A percentile compares a stretch with the other conserved stretches of the same genome.
Evolutionary conservation across 2,329 filamentous ascomycete genomes (phyloP).

Genomic region (Pleomassaria siparia): DNA sequence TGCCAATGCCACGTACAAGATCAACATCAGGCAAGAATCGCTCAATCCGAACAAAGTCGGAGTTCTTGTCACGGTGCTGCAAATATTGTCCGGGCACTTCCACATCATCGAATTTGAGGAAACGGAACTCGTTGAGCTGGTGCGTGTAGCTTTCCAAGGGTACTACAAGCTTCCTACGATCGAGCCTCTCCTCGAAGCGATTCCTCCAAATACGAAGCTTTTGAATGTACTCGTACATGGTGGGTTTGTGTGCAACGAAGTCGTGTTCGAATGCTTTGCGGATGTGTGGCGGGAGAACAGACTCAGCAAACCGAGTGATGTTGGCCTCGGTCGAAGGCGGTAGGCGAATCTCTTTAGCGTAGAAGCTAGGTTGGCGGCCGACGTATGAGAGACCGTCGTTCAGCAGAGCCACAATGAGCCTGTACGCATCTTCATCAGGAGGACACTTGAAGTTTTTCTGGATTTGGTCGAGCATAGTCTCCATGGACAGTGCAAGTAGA

Average conservation of each 20-base stretch:
- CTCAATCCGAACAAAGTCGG: slow-evolving; percentile 96
- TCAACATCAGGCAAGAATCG: slow-evolving; percentile 95
- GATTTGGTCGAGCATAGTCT: slow-evolving; percentile 99
- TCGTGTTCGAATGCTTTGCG: slow-evolving; percentile 96
- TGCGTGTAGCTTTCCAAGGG: slow-evolving; percentile 85
- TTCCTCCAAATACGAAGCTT: slow-evolving; percentile 95
- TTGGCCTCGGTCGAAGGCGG: slow-evolving; percentile 90
- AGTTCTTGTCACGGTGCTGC: slow-evolving; percentile 97
- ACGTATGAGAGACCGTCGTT: slow-evolving; percentile 96
- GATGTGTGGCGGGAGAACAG: slow-evolving; percentile 90
- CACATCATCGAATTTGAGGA: slow-evolving; percentile 97
- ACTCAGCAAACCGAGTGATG: slow-evolving; percentile 94
- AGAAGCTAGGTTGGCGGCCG: slow-evolving; percentile 80
- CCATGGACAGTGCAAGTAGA: slow-evolving; percentile 93
- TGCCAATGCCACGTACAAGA: slow-evolving; percentile 83
- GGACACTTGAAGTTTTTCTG: slow-evolving; percentile 99
- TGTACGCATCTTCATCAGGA: slow-evolving; percentile 95
- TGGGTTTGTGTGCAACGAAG: slow-evolving; percentile 92
- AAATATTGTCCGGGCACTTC: slow-evolving; percentile 97
- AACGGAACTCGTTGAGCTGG: slow-evolving; percentile 93
- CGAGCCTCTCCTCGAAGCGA: slow-evolving; percentile 96
- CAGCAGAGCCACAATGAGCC: slow-evolving; percentile 92
- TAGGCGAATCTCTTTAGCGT: slow-evolving; percentile 88
- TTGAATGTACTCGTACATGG: slow-evolving; percentile 98
- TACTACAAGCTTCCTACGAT: slow-evolving; percentile 72